These are phyloP conservation scores for Thraustochytrium sp. DNA, from an alignment of 352 stramenopile species.

Conservation along the genomic window DNA sequence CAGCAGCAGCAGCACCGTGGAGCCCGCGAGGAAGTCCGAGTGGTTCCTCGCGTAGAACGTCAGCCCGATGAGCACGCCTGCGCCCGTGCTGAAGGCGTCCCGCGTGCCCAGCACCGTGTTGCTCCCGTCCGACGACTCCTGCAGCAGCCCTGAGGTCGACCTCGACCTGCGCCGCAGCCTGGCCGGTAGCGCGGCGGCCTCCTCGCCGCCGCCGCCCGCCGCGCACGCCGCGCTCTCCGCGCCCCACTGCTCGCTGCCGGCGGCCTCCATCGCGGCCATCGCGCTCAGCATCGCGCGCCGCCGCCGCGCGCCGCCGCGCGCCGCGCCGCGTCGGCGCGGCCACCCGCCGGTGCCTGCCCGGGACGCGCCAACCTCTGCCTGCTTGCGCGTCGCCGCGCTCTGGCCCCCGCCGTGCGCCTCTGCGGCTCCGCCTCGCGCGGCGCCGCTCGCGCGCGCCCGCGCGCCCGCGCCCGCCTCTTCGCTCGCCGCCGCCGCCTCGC, in stretches of 20 bases:
- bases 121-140: not conserved
- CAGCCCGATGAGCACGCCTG: slow-evolving; percentile 22
- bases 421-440: not conserved
- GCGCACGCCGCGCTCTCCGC: not conserved
- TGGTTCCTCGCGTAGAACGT: slow-evolving; percentile 23
- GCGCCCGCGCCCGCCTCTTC: too few relatives aligned
- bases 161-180: not conserved
- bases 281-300: not conserved
- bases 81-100: slow-evolving; percentile 25
- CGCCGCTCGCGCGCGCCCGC: not conserved
- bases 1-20: slow-evolving; percentile 15
- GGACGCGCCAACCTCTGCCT: not conserved
- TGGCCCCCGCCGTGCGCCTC: not conserved
- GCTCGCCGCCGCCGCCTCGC: too few relatives aligned
- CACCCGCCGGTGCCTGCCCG: too few relatives aligned
- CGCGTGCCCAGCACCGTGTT: not conserved
- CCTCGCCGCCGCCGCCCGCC: not conserved
- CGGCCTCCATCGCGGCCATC: not conserved
- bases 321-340: not conserved
- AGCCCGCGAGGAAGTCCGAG: not conserved
- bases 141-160: not conserved
- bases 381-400: not conserved
- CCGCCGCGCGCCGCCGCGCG: not conserved
- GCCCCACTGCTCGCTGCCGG: not conserved
- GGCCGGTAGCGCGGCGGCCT: not conserved